Conservation (phyloP, 768 basidiomycete genomes). For the Crucibulum laeve region DNA sequence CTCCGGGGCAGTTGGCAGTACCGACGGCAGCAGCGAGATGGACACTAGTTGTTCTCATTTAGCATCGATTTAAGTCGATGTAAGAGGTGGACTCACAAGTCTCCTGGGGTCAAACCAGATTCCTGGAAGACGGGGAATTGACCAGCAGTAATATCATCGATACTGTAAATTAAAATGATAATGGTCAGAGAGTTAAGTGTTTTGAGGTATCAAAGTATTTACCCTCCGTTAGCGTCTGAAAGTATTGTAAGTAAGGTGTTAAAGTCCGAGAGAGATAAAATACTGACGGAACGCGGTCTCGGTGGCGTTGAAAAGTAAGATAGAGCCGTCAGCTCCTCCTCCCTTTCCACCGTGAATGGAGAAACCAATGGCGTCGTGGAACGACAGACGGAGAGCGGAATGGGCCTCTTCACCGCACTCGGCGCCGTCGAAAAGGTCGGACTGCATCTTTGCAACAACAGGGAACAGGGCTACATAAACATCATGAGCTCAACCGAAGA, state of each 20-base stretch:
- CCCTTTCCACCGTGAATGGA: constrained; percentile 12
- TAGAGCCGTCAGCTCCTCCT: constrained; percentile 25
- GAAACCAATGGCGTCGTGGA: constrained; percentile 17
- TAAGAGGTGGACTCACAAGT: constrained; percentile 12
- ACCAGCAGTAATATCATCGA: constrained; percentile 10
- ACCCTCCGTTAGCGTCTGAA: constrained; percentile 16
- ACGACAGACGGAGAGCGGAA: constrained; percentile 14
- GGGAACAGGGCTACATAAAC: constrained; percentile 14
- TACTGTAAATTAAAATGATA: constrained; percentile 1
- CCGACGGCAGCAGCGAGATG: constrained; percentile 21
- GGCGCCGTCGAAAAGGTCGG: constrained; percentile 25
- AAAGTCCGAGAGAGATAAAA: constrained; percentile 4
- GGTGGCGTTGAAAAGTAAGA: constrained; percentile 19
- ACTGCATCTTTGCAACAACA: constrained; percentile 22
- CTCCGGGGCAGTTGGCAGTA: constrained; percentile 29
- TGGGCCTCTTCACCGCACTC: constrained; percentile 27
- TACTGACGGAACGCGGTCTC: constrained; percentile 17
- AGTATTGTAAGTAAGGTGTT: constrained; percentile 6
- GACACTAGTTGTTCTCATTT: constrained; percentile 6
- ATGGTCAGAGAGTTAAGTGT: constrained; percentile 4
- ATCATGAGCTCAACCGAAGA: not conserved
- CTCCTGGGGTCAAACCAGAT: constrained; percentile 13
- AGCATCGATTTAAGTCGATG: not conserved
- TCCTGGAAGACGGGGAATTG: constrained; percentile 14
- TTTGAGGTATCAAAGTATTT: constrained; percentile 15